Evolutionary conservation across 129 eudicot species (phyloP).

Genomic region (Artemisia tridentata): DNA sequence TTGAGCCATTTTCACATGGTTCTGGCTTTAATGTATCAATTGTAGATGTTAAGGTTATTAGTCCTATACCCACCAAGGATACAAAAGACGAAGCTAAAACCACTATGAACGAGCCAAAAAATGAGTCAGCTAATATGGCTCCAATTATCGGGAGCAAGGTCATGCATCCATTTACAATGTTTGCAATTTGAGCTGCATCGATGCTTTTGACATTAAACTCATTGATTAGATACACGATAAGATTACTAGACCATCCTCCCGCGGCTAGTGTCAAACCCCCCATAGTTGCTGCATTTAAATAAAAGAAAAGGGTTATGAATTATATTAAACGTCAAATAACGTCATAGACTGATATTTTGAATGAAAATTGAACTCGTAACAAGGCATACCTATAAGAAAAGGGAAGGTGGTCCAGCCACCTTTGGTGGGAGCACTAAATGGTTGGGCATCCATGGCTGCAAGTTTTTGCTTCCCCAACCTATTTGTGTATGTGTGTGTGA

Average conservation of each 20-base stretch:
- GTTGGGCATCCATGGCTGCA: slow-evolving; percentile 32
- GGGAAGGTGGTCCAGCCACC: slow-evolving; percentile 84
- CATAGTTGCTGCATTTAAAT: neutral
- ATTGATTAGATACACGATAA: slow-evolving; percentile 13
- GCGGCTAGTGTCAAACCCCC: slow-evolving; percentile 6
- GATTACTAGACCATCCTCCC: slow-evolving; percentile 15
- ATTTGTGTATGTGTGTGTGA: slow-evolving; percentile 10
- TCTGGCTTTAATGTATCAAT: slow-evolving; percentile 2
- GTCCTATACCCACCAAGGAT: slow-evolving; percentile 28
- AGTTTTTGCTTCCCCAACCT: neutral
- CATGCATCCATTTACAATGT: slow-evolving; percentile 9
- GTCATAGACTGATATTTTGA: neutral
- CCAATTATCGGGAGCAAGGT: slow-evolving; percentile 5
- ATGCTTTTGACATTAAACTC: slow-evolving; percentile 2
- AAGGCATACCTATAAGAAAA: slow-evolving; percentile 54
- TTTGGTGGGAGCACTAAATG: slow-evolving; percentile 28
- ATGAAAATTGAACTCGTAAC: neutral
- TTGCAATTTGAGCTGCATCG: slow-evolving; percentile 9
- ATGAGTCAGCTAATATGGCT: slow-evolving; percentile 10
- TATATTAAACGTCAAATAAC: neutral
- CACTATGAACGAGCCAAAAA: neutral
- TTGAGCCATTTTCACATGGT: slow-evolving; percentile 20
- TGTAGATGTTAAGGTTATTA: slow-evolving; percentile 16
- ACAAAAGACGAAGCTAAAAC: slow-evolving; percentile 30
- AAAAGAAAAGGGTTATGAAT: neutral